A percentile compares a stretch with the other conserved stretches of the same genome.
These are phyloP conservation scores for Nothophytophthora sp. DNA, from an alignment of 352 stramenopile species.

Conservation along the genomic window DNA sequence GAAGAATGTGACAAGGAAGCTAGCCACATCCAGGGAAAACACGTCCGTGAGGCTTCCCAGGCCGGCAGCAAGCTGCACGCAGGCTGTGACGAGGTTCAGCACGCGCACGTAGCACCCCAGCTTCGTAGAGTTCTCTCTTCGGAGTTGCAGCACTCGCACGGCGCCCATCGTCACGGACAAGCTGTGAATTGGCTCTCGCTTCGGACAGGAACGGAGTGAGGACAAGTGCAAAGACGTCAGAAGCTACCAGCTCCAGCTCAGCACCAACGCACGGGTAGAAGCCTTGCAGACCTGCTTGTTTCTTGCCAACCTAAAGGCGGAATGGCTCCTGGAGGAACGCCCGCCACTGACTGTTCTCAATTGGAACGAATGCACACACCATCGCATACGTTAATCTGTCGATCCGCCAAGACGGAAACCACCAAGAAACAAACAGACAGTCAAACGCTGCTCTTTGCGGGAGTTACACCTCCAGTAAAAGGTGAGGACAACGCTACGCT, in stretches of 20 bases:
- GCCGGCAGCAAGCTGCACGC: constrained; percentile 40
- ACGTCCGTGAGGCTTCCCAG: constrained; percentile 44
- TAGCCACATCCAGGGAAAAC: constrained; percentile 35
- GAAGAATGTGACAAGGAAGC: constrained; percentile 55
- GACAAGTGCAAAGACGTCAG: too few relatives aligned
- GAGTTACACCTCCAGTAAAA: background rate
- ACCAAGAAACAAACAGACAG: background rate
- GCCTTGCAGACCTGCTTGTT: too few relatives aligned
- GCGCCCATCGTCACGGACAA: too few relatives aligned
- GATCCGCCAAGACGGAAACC: background rate
- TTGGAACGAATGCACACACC: too few relatives aligned
- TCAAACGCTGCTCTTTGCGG: background rate
- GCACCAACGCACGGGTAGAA: too few relatives aligned
- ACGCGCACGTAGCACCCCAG: constrained; percentile 29
- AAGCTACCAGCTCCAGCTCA: too few relatives aligned
- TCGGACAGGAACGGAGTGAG: too few relatives aligned
- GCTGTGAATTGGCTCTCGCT: too few relatives aligned
- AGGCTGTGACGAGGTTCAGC: constrained; percentile 45
- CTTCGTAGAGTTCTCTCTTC: constrained; percentile 26
- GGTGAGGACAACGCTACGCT: too few relatives aligned
- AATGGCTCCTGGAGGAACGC: too few relatives aligned
- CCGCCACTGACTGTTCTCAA: too few relatives aligned
- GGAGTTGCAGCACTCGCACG: constrained; percentile 18
- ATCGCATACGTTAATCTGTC: background rate
- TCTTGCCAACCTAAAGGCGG: too few relatives aligned